Evolutionary conservation across 208 protist species (phyloP).

Genomic region (Leishmania amazonensis): DNA sequence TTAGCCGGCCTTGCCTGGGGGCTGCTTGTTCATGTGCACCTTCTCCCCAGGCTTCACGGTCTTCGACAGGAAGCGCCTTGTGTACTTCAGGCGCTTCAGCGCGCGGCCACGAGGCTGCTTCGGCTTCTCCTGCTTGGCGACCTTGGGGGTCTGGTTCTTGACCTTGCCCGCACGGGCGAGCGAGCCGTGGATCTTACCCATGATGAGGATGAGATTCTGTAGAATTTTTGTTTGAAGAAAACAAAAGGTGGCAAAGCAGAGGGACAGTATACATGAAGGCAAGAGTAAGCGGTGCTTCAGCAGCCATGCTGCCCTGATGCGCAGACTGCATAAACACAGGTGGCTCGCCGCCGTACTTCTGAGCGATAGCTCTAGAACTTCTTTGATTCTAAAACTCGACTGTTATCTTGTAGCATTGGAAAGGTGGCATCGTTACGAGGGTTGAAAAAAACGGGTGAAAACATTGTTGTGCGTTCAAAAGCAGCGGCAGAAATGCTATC

Average conservation of each 20-base stretch:
- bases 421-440: not conserved
- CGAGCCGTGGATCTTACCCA: conserved; percentile 98
- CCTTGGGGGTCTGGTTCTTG: conserved; percentile 98
- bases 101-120: conserved; percentile 95
- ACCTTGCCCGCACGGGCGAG: conserved; percentile 99
- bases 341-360: not conserved
- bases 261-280: conserved; percentile 1
- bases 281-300: not conserved
- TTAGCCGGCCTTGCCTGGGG: conserved; percentile 90
- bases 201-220: conserved; percentile 30
- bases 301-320: not conserved
- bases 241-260: not conserved
- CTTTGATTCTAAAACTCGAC: not conserved
- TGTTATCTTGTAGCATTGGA: not conserved
- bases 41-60: conserved; percentile 94
- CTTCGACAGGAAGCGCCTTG: conserved; percentile 95
- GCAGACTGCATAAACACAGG: not conserved
- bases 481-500: not conserved
- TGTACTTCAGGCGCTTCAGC: conserved; percentile 98
- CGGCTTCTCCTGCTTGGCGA: conserved; percentile 95
- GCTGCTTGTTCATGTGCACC: conserved; percentile 94
- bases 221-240: not conserved
- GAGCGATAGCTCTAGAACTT: not conserved
- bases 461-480: not conserved
- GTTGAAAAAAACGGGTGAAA: not conserved